Evolutionary conservation across 1,284 basidiomycete species (phyloP), one percentile per base, ranked within the genome.

Genomic region (Rhizoctonia solani): DNA sequence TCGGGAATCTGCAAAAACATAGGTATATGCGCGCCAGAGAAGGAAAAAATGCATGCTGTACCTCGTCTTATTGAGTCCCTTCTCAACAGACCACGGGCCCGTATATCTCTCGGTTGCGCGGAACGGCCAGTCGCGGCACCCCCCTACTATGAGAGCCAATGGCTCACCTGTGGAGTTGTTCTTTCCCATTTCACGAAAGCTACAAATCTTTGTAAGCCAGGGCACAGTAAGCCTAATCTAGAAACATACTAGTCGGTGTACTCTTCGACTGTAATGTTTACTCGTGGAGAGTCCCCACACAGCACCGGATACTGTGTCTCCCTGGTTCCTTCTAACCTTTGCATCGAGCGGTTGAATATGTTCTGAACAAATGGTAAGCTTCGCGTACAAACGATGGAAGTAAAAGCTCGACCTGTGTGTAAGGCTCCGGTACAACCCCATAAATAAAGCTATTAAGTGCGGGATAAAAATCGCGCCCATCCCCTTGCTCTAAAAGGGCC

Each of bases 61-160:
- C 71, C 53, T 69, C 9, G 69, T 69, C 34, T 69, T 69, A 30
- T 52, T 58, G 27, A 72, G 42, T 3, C 72, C 72, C 3, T 65
- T 63, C 29, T 37, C 52, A 19, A 25, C 27, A 3, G 65, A 55
- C 72, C 71, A 71, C 3, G 69, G 71, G 4, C 71, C 72, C 2
- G 50, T 52, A 42, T 71, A 72, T 8, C 53, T 25, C 32, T 72
- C 71, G 14, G 16, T 34, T 0, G 69, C 50, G 19, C 21, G 49
- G 47, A 61, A 47, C 25, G 49, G 23, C 71, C 71, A 71, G 5
- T 47, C 37, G 11, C 58, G 52, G 30, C 71, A 71, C 5, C 37
- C 29, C 0, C 59, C 54, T 6, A 69, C 49, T 41, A 58, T 67
- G 2, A 16, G n/a, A 0, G 69, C 63, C 71, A 69, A 71, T 11